A percentile compares a stretch with the other conserved stretches of the same genome.
Evolutionary conservation across 371 early-diverging fungal genomes (phyloP).

Genomic region (Mortierella sp.): DNA sequence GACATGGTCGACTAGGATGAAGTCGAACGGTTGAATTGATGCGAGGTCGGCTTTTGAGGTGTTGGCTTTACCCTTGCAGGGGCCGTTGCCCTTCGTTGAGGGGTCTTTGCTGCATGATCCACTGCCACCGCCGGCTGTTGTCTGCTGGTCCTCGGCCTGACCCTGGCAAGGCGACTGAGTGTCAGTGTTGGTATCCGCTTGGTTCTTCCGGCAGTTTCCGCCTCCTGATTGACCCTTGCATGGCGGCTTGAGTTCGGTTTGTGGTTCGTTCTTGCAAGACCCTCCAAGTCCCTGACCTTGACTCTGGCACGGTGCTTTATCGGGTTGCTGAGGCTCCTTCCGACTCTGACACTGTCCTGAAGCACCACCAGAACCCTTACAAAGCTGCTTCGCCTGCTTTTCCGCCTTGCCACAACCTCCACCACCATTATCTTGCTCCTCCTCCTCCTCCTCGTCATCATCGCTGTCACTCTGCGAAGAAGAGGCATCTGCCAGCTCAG

Average conservation of each 20-base stretch:
- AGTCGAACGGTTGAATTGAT: conserved; percentile 31
- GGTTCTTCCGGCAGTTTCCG: neutral
- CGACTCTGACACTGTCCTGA: neutral
- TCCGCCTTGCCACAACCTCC: neutral
- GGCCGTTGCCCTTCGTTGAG: neutral
- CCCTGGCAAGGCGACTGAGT: neutral
- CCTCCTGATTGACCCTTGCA: conserved; percentile 4
- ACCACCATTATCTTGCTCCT: neutral
- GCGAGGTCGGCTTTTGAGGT: neutral
- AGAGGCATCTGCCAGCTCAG: conserved; percentile 6
- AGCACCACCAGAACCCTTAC: neutral
- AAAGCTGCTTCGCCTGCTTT: neutral
- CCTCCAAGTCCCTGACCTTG: neutral
- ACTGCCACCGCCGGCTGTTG: neutral
- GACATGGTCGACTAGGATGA: conserved; percentile 51
- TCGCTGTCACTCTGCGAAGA: neutral
- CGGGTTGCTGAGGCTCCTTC: neutral
- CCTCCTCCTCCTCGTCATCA: neutral
- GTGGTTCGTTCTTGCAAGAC: neutral
- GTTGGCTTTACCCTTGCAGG: neutral
- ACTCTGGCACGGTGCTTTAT: neutral
- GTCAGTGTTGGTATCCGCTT: neutral
- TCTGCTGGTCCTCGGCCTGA: neutral
- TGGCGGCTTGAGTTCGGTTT: neutral
- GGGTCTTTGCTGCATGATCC: neutral